Conservation (phyloP, 1,139 yeast species). For the Candida albicans region DNA sequence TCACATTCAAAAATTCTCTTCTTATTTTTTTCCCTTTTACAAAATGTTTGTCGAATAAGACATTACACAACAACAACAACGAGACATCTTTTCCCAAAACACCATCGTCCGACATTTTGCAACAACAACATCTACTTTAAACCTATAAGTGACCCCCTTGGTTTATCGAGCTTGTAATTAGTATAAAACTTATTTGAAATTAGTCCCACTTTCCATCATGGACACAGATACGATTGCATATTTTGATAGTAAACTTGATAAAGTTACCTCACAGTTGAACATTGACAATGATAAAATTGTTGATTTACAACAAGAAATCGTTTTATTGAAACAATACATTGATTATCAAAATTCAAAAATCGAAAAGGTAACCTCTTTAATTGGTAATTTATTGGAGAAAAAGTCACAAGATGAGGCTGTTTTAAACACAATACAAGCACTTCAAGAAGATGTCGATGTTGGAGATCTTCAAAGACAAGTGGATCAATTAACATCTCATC, state of each 20-base stretch:
- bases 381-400: conserved; percentile 34
- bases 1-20: background rate
- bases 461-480: conserved; percentile 15
- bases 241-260: conserved; percentile 15
- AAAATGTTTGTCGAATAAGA: background rate
- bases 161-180: too few relatives aligned
- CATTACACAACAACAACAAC: conserved; percentile 1
- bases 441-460: conserved; percentile 27
- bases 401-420: conserved; percentile 34
- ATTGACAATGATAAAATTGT: conserved; percentile 24
- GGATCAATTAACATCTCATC: conserved; percentile 9
- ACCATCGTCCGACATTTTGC: conserved; percentile 19
- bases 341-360: conserved; percentile 41
- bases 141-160: too few relatives aligned
- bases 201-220: background rate
- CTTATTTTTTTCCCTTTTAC: background rate
- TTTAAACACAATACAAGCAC: conserved; percentile 25
- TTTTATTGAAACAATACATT: conserved; percentile 37
- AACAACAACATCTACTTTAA: conserved; percentile 4
- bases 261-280: conserved; percentile 14
- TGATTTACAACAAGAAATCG: conserved; percentile 32
- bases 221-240: conserved; percentile 8
- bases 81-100: background rate
- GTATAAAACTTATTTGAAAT: background rate
- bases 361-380: conserved; percentile 37